Percentiles rank a stretch among this genome's conserved stretches.
These are phyloP conservation scores for Mucor lusitanicus DNA, from an alignment of 371 early-diverging fungal species.

Conservation along the genomic window DNA sequence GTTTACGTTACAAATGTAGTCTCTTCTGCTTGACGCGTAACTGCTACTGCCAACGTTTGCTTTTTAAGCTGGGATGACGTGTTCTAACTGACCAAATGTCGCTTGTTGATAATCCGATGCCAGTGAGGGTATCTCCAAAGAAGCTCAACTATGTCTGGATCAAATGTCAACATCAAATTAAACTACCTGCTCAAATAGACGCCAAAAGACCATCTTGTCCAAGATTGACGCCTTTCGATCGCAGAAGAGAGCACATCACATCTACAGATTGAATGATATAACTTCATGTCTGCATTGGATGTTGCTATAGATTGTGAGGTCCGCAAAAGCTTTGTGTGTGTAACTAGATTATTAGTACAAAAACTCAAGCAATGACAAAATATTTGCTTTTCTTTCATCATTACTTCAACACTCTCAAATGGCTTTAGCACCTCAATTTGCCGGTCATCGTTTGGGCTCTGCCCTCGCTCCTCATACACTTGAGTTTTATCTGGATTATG, in stretches of 20 bases:
- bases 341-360: not conserved
- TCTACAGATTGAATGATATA: no score
- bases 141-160: not conserved
- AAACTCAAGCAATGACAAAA: not conserved
- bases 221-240: not conserved
- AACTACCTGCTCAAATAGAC: not conserved
- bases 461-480: conserved; percentile 54
- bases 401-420: conserved; percentile 15
- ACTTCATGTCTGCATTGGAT: no score
- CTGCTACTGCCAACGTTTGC: conserved; percentile 7
- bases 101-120: not conserved
- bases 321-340: not conserved
- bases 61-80: conserved; percentile 7
- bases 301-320: not conserved
- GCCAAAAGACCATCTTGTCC: not conserved
- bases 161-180: no score
- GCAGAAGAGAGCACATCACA: not conserved
- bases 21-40: conserved; percentile 15
- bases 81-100: not conserved
- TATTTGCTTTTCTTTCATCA: not conserved
- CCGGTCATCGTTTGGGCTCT: conserved; percentile 62
- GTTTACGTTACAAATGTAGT: not conserved
- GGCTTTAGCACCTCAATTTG: conserved; percentile 54
- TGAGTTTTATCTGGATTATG: conserved; percentile 70
- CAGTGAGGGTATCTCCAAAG: not conserved